Evolutionary conservation across 306 rosid species (phyloP).

Genomic region (Astragalus glycyphyllos): DNA sequence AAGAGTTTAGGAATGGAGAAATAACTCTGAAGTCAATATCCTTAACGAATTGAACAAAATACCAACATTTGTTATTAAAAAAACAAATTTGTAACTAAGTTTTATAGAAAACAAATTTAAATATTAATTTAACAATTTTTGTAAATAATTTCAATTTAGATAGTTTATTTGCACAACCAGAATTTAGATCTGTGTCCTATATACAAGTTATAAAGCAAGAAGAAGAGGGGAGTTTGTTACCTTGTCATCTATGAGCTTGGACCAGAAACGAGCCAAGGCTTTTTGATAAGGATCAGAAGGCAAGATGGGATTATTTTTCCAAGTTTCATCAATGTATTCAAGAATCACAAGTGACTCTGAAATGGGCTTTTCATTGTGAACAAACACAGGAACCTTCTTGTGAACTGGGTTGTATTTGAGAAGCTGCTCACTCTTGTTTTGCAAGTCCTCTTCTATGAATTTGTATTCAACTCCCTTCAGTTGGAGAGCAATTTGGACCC

Average conservation of each 20-base stretch:
- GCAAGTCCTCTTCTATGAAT: constrained; percentile 47
- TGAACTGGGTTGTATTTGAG: constrained; percentile 63
- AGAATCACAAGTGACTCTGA: constrained; percentile 63
- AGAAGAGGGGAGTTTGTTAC: constrained; percentile 27
- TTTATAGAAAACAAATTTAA: no score
- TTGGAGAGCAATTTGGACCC: constrained; percentile 55
- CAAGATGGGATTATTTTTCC: constrained; percentile 52
- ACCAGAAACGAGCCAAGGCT: constrained; percentile 68
- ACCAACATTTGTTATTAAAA: no score
- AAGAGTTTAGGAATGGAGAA: no score
- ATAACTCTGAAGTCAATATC: no score
- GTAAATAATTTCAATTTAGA: no score
- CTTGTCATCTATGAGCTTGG: constrained; percentile 62
- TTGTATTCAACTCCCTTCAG: constrained; percentile 57
- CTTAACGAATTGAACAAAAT: no score
- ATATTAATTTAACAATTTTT: no score
- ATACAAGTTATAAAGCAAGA: no score
- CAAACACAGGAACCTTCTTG: constrained; percentile 55
- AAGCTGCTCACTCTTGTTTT: constrained; percentile 50
- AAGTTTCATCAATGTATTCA: constrained; percentile 61
- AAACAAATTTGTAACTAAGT: no score
- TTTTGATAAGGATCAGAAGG: constrained; percentile 51
- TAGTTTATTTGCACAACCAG: no score
- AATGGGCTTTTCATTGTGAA: constrained; percentile 56
- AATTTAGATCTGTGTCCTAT: no score